Evolutionary conservation across 768 basidiomycete species (phyloP).

Genomic region (Suillus paluster): DNA sequence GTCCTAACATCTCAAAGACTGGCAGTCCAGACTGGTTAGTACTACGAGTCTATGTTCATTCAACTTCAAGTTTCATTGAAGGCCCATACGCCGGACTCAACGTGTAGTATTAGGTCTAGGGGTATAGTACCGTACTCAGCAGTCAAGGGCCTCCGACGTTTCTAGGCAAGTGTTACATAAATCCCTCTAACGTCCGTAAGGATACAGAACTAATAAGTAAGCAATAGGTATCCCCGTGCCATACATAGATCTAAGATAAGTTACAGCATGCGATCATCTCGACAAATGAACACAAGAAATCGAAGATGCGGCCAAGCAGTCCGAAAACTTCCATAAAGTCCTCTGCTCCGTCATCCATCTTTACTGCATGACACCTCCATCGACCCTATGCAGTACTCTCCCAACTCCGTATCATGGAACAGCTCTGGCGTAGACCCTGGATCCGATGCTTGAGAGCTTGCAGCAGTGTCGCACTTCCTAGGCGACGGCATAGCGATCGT

Average conservation of each 20-base stretch:
- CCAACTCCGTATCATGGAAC: conserved; percentile 33
- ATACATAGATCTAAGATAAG: background rate
- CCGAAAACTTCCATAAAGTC: background rate
- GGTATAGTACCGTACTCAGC: too few species aligned
- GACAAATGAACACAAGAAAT: background rate
- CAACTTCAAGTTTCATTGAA: too few species aligned
- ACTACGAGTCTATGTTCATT: too few species aligned
- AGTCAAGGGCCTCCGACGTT: background rate
- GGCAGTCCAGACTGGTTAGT: too few species aligned
- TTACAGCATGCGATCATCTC: background rate
- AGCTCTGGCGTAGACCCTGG: conserved; percentile 11
- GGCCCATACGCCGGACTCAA: too few species aligned
- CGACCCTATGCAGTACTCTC: conserved; percentile 36
- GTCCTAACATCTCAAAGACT: too few species aligned
- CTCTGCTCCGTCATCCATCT: conserved; percentile 6
- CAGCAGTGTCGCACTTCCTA: background rate
- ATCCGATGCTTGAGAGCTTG: background rate
- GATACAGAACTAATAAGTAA: background rate
- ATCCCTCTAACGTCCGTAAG: background rate
- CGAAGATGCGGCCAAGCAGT: background rate
- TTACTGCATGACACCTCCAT: conserved; percentile 23
- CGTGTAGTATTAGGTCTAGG: too few species aligned
- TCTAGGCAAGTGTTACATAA: background rate
- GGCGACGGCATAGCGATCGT: conserved; percentile 46
- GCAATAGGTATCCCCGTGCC: too few species aligned